phyloP scores from a whole-genome alignment of 768 basidiomycete genomes.

The Suillus fuscotomentosus region DNA sequence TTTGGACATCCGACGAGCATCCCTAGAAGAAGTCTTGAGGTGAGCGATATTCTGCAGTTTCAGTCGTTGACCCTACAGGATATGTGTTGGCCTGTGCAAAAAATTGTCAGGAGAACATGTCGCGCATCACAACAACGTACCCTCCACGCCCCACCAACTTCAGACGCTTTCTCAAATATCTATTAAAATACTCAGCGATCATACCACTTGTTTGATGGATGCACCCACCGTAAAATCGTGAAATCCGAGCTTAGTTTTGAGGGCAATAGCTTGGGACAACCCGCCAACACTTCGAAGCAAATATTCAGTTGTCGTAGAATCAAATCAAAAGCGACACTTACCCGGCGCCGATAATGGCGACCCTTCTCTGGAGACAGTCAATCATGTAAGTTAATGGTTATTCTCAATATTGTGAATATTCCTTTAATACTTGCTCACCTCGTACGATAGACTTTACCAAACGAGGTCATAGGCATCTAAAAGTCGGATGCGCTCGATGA shows the following conservation, averaged over 20 bases:
- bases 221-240: slow-evolving; percentile 39
- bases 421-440: neutral
- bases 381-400: neutral
- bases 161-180: slow-evolving; percentile 46
- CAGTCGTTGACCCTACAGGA: slow-evolving; percentile 10
- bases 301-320: neutral
- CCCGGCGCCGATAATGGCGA: slow-evolving; percentile 23
- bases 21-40: slow-evolving; percentile 28
- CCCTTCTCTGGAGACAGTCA: slow-evolving; percentile 10
- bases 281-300: slow-evolving; percentile 37
- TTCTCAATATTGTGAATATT: neutral
- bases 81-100: slow-evolving; percentile 29
- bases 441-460: neutral
- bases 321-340: neutral
- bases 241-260: slow-evolving; percentile 37
- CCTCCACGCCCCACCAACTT: slow-evolving; percentile 53
- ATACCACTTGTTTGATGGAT: neutral
- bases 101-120: neutral
- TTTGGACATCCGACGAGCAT: slow-evolving; percentile 42
- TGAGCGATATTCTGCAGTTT: neutral
- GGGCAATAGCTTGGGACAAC: slow-evolving; percentile 40
- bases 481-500: no score
- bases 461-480: neutral
- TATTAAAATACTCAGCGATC: slow-evolving; percentile 13
- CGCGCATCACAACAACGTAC: slow-evolving; percentile 29